A percentile compares a stretch with the other conserved stretches of the same genome.
Conservation (phyloP, 2,329 filamentous ascomycete species). For the Stagonosporopsis tanaceti region DNA sequence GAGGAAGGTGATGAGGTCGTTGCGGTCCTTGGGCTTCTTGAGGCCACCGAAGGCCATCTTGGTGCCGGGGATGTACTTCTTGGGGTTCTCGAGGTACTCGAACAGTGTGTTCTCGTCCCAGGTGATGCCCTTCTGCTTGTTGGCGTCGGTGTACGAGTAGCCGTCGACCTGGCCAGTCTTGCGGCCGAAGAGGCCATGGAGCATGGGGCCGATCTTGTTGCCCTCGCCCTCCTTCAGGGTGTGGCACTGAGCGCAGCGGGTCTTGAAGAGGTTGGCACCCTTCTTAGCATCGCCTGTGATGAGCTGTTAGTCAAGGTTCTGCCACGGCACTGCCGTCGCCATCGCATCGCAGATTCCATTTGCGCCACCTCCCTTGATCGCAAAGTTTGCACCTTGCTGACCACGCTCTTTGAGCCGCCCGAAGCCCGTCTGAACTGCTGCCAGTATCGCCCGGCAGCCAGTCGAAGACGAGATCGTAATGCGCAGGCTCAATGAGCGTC, state of each 20-base stretch:
- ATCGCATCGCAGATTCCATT: conserved; percentile 22
- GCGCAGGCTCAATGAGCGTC: conserved; percentile 38
- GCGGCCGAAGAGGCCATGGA: conserved; percentile 97
- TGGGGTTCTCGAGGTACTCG: conserved; percentile 99
- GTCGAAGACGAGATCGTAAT: conserved; percentile 14
- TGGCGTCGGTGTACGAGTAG: conserved; percentile 98
- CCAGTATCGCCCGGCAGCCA: conserved; percentile 8
- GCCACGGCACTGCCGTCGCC: conserved; percentile 5
- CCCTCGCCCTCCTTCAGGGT: conserved; percentile 87
- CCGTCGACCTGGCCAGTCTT: conserved; percentile 90
- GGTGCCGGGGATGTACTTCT: conserved; percentile 99
- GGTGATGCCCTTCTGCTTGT: conserved; percentile 93
- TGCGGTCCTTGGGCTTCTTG: conserved; percentile 99
- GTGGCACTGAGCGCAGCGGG: conserved; percentile 98
- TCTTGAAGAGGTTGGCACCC: conserved; percentile 99
- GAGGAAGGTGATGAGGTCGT: conserved; percentile 93
- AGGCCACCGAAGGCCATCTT: conserved; percentile 99
- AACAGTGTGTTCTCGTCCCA: conserved; percentile 92
- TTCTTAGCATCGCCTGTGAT: conserved; percentile 85
- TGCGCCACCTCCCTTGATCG: conserved; percentile 33
- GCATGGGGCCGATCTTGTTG: conserved; percentile 98
- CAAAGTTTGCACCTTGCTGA: conserved; percentile 34
- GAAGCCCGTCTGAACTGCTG: conserved; percentile 8
- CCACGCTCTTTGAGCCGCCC: conserved; percentile 20
- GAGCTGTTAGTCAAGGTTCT: conserved; percentile 32